Evolutionary conservation across 768 basidiomycete species (phyloP).

Genomic region (Amanita rubescens): DNA sequence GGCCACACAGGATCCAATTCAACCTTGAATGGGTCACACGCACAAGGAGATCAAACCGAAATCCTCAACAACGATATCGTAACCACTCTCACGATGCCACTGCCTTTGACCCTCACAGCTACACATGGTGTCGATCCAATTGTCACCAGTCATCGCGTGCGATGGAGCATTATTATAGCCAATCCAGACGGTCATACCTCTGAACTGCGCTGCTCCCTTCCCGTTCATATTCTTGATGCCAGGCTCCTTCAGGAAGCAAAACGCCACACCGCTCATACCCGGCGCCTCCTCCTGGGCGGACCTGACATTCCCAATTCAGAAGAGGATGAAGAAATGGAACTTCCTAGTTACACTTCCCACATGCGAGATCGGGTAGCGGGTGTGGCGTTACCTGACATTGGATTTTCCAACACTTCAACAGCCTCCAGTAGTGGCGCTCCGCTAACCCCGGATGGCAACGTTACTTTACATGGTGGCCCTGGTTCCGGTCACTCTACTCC

Average conservation of each 20-base stretch:
- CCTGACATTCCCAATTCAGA: slow-evolving; percentile 25
- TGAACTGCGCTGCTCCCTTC: slow-evolving; percentile 91
- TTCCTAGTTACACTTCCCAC: slow-evolving; percentile 87
- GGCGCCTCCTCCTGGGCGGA: slow-evolving; percentile 54
- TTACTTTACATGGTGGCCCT: slow-evolving; percentile 4
- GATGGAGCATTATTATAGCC: slow-evolving; percentile 70
- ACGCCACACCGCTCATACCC: slow-evolving; percentile 62
- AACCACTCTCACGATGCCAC: slow-evolving; percentile 49
- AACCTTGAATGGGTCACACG: neutral
- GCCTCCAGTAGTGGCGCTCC: slow-evolving; percentile 19
- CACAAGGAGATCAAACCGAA: neutral
- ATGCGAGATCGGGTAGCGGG: slow-evolving; percentile 85
- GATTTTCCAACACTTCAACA: slow-evolving; percentile 61
- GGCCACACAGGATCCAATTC: neutral
- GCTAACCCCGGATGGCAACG: neutral
- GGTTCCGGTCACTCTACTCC: slow-evolving; percentile 34
- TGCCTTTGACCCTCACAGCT: slow-evolving; percentile 59
- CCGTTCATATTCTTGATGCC: slow-evolving; percentile 75
- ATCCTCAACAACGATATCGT: slow-evolving; percentile 38
- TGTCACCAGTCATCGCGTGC: slow-evolving; percentile 66
- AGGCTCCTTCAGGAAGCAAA: slow-evolving; percentile 71
- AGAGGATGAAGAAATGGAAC: slow-evolving; percentile 58
- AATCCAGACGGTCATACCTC: slow-evolving; percentile 91
- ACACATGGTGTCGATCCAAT: slow-evolving; percentile 75
- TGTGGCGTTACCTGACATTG: slow-evolving; percentile 58